Percentiles rank a stretch among this genome's conserved stretches.
Evolutionary conservation across 106 monocot genomes (phyloP).

Genomic region (Allium fistulosum): DNA sequence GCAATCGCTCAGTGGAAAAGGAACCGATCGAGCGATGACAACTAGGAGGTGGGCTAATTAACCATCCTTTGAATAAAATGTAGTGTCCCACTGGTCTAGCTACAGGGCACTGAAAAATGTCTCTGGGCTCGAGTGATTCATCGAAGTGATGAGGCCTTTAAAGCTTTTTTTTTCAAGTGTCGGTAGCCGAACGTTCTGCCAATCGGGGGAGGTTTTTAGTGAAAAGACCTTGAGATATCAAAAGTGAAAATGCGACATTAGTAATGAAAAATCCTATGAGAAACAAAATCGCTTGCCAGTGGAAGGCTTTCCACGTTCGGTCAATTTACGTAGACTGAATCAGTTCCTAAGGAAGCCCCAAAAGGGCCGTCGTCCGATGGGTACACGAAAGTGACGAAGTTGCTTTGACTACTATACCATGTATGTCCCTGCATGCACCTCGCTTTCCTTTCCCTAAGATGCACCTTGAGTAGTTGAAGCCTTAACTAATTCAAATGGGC

Average conservation of each 20-base stretch:
- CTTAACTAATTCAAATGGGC: too few species aligned
- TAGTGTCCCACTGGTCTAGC: too few species aligned
- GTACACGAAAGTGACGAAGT: constrained; percentile 16
- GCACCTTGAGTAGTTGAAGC: too few species aligned
- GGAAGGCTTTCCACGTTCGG: constrained; percentile 16
- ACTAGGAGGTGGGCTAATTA: too few species aligned
- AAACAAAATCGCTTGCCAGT: constrained; percentile 6
- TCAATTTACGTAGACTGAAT: constrained; percentile 21
- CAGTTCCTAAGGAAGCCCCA: constrained; percentile 7
- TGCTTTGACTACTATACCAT: not conserved
- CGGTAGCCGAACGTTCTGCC: constrained; percentile 5
- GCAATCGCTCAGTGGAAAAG: too few species aligned
- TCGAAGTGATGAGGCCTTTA: too few species aligned
- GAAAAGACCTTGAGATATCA: constrained; percentile 10
- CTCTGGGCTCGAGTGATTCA: too few species aligned
- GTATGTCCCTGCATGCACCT: too few species aligned
- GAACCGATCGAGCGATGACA: too few species aligned
- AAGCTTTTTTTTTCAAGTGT: constrained; percentile 2
- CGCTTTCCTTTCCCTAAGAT: too few species aligned
- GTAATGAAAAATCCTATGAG: constrained; percentile 13
- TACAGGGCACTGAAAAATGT: too few species aligned
- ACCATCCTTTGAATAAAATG: too few species aligned
- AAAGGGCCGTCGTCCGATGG: constrained; percentile 2
- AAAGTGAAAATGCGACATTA: constrained; percentile 12
- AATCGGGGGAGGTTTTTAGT: constrained; percentile 13